Evolutionary conservation across 768 basidiomycete genomes (phyloP).

Genomic region (Coprinellus aureogranulatus): DNA sequence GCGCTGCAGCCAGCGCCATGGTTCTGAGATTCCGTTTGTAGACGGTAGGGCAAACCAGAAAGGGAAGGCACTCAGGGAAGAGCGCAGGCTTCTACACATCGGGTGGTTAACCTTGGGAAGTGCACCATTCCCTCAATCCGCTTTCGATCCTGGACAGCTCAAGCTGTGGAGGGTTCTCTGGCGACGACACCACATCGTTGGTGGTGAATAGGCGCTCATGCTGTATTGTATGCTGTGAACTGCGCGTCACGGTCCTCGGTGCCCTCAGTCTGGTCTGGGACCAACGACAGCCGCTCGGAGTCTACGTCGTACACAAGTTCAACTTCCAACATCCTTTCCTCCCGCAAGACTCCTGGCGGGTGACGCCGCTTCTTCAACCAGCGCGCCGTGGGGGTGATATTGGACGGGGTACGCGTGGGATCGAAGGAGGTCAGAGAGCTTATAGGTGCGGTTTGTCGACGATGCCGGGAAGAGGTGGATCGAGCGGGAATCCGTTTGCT

Average conservation of each 20-base stretch:
- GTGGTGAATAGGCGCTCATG: slow-evolving; percentile 56
- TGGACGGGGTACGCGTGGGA: slow-evolving; percentile 56
- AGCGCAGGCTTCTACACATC: no score
- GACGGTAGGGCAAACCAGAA: no score
- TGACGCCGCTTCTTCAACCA: slow-evolving; percentile 60
- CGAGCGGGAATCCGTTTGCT: slow-evolving; percentile 56
- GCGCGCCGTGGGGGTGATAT: slow-evolving; percentile 65
- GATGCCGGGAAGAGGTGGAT: slow-evolving; percentile 59
- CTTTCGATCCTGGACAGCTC: no score
- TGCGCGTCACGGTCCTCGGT: slow-evolving; percentile 53
- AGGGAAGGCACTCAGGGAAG: no score
- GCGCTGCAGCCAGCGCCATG: no score
- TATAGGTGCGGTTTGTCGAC: slow-evolving; percentile 47
- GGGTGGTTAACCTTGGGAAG: no score
- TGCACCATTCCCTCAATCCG: no score
- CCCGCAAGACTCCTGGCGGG: slow-evolving; percentile 36
- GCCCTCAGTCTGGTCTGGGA: slow-evolving; percentile 53
- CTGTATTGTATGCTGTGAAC: slow-evolving; percentile 54
- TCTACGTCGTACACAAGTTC: slow-evolving; percentile 65
- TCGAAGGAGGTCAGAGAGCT: slow-evolving; percentile 49
- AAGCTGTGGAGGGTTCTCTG: no score
- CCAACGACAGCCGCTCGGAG: slow-evolving; percentile 60
- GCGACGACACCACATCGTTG: no score
- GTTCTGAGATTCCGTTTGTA: no score
- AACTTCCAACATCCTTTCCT: slow-evolving; percentile 46